Percentiles rank a stretch among this genome's conserved stretches.
These are phyloP conservation scores for Microsporum audouinii DNA, from an alignment of 2,329 filamentous ascomycete genomes.

Conservation along the genomic window DNA sequence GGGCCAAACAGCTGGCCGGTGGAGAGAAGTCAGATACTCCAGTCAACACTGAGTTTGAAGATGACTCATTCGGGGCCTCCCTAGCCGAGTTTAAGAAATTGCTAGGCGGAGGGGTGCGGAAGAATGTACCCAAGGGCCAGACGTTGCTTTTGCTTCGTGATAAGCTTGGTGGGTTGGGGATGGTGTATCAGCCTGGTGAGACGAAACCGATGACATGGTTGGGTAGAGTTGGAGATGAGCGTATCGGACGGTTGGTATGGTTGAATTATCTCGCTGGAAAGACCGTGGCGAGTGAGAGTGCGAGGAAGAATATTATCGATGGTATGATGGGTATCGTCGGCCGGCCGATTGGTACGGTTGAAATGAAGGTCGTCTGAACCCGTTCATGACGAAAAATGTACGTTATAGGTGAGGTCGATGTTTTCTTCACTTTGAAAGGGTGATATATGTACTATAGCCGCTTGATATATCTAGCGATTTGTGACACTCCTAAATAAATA, in stretches of 20 bases:
- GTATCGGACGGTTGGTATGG: slow-evolving; percentile 74
- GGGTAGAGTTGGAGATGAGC: slow-evolving; percentile 64
- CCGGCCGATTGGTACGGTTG: slow-evolving; percentile 75
- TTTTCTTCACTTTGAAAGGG: background rate
- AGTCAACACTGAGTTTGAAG: slow-evolving; percentile 42
- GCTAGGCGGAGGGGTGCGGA: slow-evolving; percentile 59
- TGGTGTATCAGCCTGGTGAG: slow-evolving; percentile 50
- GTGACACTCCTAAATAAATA: slow-evolving; percentile 2
- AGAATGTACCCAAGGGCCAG: slow-evolving; percentile 64
- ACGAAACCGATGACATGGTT: slow-evolving; percentile 44
- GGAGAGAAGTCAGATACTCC: slow-evolving; percentile 32
- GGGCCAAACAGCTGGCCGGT: slow-evolving; percentile 27
- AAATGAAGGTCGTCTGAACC: slow-evolving; percentile 53
- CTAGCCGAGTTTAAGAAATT: slow-evolving; percentile 67
- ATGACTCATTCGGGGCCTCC: slow-evolving; percentile 64
- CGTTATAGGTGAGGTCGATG: background rate
- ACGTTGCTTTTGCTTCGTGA: slow-evolving; percentile 65
- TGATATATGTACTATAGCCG: slow-evolving; percentile 3
- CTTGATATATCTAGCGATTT: background rate
- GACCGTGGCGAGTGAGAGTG: slow-evolving; percentile 73
- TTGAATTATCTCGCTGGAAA: slow-evolving; percentile 78
- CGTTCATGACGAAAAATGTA: background rate
- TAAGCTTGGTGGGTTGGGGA: slow-evolving; percentile 51
- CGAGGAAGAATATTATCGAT: slow-evolving; percentile 69
- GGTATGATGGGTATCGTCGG: slow-evolving; percentile 82